Evolutionary conservation across 768 basidiomycete genomes (phyloP), one percentile per base, ranked within the genome.

Genomic region (Tulasnella sp.): DNA sequence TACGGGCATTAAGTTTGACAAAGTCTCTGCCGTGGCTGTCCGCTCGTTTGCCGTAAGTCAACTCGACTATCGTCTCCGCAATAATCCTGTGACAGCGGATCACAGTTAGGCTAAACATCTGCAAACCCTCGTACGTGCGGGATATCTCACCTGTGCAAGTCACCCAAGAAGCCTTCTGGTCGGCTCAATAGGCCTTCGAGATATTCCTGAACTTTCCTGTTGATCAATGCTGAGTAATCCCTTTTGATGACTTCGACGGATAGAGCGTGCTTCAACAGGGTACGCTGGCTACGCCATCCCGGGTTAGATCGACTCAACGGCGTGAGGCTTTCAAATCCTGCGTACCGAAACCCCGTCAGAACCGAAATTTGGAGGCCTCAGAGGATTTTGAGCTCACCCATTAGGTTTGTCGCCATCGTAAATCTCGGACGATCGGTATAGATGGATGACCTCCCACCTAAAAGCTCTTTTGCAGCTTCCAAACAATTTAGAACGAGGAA

Each of bases 401-500:
- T 15, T 13, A 73, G 71, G 39, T 23, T 18, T 4, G 71, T 35
- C 18, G 26, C 26, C 71, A 73, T 73, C 2, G 29, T 11, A 46
- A 73, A 73, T 5, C 32, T 26, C 32, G 71, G 71, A 29, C 71
- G 29, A n/a, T 73, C 71, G 3, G 71, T 40, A 46, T 73, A 73
- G 39, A 73, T 73, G 5, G 37, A 35, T 15, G 10, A 20, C 18
- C 39, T 73, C 39, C 11, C 10, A 5, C 15, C 71, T 20, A 73
- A 73, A 18, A 73, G 71, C 39, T 73, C 71, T 5, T n/a, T 73
- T 16, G 71, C 71, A 35, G 37, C 71, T 40, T 73, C 71, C 4
- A 40, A 18, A 0, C 39, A 40, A 35, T 73, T 73, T 20, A 73
- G 26, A 16, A 73, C n/a, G 39, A 73, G 29, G 23, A 73, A 40